Evolutionary conservation across 2,329 filamentous ascomycete species (phyloP).

Genomic region (Cryphonectria carpinicola): DNA sequence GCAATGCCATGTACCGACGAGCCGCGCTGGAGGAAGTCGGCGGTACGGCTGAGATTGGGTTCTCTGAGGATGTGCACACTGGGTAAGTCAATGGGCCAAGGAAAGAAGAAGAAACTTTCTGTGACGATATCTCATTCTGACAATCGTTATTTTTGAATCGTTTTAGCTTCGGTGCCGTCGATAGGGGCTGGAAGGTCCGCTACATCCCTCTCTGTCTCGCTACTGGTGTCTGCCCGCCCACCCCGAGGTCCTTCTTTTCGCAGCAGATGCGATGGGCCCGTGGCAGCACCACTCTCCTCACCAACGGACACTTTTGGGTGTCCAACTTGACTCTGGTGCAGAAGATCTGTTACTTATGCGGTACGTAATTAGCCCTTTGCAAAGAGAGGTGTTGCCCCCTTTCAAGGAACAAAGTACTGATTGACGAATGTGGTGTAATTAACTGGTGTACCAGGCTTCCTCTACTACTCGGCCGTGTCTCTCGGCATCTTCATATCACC

Average conservation of each 20-base stretch:
- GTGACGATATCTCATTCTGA: not conserved
- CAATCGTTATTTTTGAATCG: not conserved
- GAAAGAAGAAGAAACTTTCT: too few relatives aligned
- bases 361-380: constrained; percentile 30
- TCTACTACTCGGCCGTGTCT: constrained; percentile 47
- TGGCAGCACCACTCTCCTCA: constrained; percentile 45
- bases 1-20: constrained; percentile 46
- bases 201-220: constrained; percentile 47
- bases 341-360: constrained; percentile 47
- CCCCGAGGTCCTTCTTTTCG: constrained; percentile 46
- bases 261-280: constrained; percentile 50
- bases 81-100: constrained; percentile 34
- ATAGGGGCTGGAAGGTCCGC: constrained; percentile 47
- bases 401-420: not conserved
- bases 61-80: constrained; percentile 50
- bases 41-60: constrained; percentile 47
- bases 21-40: constrained; percentile 45
- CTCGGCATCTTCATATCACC: constrained; percentile 46
- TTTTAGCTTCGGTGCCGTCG: constrained; percentile 43
- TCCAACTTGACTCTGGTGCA: constrained; percentile 44
- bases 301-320: constrained; percentile 46
- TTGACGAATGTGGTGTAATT: not conserved
- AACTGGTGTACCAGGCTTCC: constrained; percentile 33
- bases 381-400: rapidly evolving
- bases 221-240: constrained; percentile 48